Percentiles rank a stretch among this genome's conserved stretches.
These are phyloP conservation scores for Lactifluus pinguis DNA, from an alignment of 768 basidiomycete genomes.

Conservation along the genomic window DNA sequence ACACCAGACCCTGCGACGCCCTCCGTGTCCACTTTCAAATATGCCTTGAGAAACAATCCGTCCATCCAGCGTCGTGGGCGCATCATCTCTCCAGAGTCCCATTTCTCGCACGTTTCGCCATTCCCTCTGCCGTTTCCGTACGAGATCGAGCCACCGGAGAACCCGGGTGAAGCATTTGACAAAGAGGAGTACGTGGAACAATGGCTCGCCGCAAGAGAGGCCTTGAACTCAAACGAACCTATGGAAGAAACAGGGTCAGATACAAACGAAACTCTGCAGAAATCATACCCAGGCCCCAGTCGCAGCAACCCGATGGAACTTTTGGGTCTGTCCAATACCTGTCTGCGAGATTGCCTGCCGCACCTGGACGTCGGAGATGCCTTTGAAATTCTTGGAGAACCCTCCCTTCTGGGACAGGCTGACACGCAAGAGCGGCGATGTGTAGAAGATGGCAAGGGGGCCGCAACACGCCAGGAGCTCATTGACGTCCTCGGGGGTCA, in stretches of 20 bases:
- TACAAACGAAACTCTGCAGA: conserved; percentile 28
- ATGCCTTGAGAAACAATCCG: conserved; percentile 43
- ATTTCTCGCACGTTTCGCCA: conserved; percentile 79
- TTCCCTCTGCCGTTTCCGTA: conserved; percentile 81
- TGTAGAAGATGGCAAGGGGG: conserved; percentile 26
- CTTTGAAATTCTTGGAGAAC: conserved; percentile 53
- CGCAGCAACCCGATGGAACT: conserved; percentile 49
- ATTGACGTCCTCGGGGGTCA: conserved; percentile 77
- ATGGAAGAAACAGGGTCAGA: conserved; percentile 21
- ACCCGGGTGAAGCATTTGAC: conserved; percentile 42
- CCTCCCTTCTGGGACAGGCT: conserved; percentile 34
- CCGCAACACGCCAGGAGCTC: conserved; percentile 54
- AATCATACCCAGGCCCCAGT: conserved; percentile 37
- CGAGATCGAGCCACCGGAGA: conserved; percentile 47
- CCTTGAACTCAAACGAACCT: conserved; percentile 30
- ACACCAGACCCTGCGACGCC: conserved; percentile 54
- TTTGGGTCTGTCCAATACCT: conserved; percentile 62
- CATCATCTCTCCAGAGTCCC: conserved; percentile 45
- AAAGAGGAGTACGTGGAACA: conserved; percentile 60
- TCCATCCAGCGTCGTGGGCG: conserved; percentile 64
- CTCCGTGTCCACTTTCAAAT: conserved; percentile 41
- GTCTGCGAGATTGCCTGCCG: conserved; percentile 70
- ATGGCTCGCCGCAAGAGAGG: conserved; percentile 65
- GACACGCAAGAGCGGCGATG: conserved; percentile 23
- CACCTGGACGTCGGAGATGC: conserved; percentile 84